Percentiles rank a stretch among this genome's conserved stretches.
These are phyloP conservation scores for Eustoma russellianum DNA, from an alignment of 257 asterid species.

Conservation along the genomic window DNA sequence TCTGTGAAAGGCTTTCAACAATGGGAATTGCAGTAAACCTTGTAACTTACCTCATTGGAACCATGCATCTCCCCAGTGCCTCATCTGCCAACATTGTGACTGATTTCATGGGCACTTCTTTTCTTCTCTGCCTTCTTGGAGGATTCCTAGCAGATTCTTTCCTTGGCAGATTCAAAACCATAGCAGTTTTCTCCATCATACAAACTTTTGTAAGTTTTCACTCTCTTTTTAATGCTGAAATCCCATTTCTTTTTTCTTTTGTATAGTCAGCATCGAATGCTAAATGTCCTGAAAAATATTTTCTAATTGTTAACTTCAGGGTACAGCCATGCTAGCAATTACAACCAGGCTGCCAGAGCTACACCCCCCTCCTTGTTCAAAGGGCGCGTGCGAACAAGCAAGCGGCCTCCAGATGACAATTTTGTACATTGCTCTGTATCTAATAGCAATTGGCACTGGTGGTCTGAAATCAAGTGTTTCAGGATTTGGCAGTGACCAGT, in stretches of 20 bases:
- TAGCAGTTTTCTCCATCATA: slow-evolving; percentile 18
- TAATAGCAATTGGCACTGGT: slow-evolving; percentile 39
- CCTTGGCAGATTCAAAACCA: slow-evolving; percentile 34
- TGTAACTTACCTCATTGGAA: slow-evolving; percentile 32
- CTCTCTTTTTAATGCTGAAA: no score
- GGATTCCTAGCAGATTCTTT: slow-evolving; percentile 43
- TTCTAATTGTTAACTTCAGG: slow-evolving; percentile 11
- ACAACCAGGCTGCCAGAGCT: slow-evolving; percentile 24
- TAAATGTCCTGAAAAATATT: no score
- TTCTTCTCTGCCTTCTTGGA: slow-evolving; percentile 32
- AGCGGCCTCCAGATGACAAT: slow-evolving; percentile 26
- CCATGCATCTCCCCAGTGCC: slow-evolving; percentile 39
- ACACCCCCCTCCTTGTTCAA: slow-evolving; percentile 23
- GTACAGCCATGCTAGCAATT: slow-evolving; percentile 25
- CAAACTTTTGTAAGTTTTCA: slow-evolving; percentile 26
- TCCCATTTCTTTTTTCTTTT: no score
- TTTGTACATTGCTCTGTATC: slow-evolving; percentile 20
- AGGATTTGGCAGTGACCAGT: slow-evolving; percentile 37
- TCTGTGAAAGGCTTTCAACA: slow-evolving; percentile 35
- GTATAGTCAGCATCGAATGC: no score
- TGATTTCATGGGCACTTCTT: slow-evolving; percentile 36
- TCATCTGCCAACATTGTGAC: slow-evolving; percentile 34
- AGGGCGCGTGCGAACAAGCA: slow-evolving; percentile 21
- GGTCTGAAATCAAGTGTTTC: slow-evolving; percentile 37
- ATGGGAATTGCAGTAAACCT: slow-evolving; percentile 39